Evolutionary conservation across 2,329 filamentous ascomycete genomes (phyloP).

Genomic region (Tolypocladium paradoxum): DNA sequence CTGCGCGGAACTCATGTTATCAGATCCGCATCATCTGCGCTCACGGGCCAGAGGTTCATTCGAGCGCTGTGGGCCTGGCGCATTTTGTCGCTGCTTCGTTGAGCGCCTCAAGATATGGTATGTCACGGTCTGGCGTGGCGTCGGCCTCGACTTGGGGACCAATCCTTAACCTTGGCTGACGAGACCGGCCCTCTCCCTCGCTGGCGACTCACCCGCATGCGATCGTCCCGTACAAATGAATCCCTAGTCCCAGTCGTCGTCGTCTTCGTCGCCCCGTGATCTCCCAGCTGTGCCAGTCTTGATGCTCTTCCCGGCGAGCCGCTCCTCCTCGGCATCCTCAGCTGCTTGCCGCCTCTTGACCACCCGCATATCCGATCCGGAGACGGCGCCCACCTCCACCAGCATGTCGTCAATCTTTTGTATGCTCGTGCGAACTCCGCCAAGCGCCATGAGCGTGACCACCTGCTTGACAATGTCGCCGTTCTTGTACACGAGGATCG

Average conservation of each 20-base stretch:
- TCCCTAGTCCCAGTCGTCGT: slow-evolving; percentile 53
- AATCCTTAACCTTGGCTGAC: background rate
- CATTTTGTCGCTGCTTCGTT: background rate
- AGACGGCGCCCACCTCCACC: slow-evolving; percentile 71
- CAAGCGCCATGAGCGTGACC: slow-evolving; percentile 74
- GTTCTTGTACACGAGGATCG: slow-evolving; percentile 83
- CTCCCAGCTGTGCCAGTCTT: slow-evolving; percentile 38
- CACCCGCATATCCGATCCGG: slow-evolving; percentile 68
- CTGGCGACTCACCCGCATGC: background rate
- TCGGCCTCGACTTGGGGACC: background rate
- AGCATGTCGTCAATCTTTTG: slow-evolving; percentile 71
- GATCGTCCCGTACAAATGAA: background rate
- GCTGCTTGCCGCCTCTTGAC: slow-evolving; percentile 48
- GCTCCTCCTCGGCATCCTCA: slow-evolving; percentile 50
- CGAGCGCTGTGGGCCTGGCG: background rate
- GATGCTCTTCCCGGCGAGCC: slow-evolving; percentile 36
- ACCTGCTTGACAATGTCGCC: slow-evolving; percentile 87
- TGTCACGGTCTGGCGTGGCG: background rate
- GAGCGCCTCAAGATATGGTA: background rate
- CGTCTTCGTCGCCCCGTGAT: slow-evolving; percentile 33
- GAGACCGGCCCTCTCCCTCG: background rate
- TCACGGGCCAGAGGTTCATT: background rate
- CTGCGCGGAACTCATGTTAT: background rate
- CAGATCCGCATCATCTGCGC: background rate
- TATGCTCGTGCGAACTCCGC: slow-evolving; percentile 60